Evolutionary conservation across 768 basidiomycete genomes (phyloP), one percentile per base, ranked within the genome.

Genomic region (Lentinula lateritia): DNA sequence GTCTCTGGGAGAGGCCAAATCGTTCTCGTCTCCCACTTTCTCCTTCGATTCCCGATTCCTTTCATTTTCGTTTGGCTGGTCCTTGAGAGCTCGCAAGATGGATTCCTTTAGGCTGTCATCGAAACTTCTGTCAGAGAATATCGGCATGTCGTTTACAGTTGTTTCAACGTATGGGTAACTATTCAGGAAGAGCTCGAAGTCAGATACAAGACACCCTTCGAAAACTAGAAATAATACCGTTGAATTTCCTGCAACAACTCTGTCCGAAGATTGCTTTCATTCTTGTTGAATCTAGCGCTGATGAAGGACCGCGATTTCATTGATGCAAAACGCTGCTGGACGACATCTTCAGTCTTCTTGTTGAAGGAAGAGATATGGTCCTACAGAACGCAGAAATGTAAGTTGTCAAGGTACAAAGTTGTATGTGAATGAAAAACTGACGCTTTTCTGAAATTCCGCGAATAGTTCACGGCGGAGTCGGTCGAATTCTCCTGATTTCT

Each of bases 401-500:
- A 7, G 50, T 18, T 32, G 35, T 7, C 35, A 34, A 56, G 57
- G 48, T 18, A n/a, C 57, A 36, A 32, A 46, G 63, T 61, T 36
- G n/a, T 9, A 54, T 57, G 13, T 42, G 58, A 53, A 48, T 39
- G 61, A 59, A 16, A 75, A 16, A 39, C 83, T 62, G 71, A 89
- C 89, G 67, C 84, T 81, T 65, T 75, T 78, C 66, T 84, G 82
- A 70, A 89, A 89, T 66, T 85, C 76, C 6, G 77, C 67, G 41
- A 90, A 70, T 23, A 92, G 74, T 71, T 90, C 84, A 54, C 83
- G 81, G 53, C 89, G 80, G 63, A 90, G 69, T 23, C 86, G 83
- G 65, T 91, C 89, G 65, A 90, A 90, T 73, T 91, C 88, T 34
- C 89, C 89, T 10, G 88, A 88, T 66, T 86, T 87, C 72, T 91